These are phyloP conservation scores for Earliella scabrosa DNA, from an alignment of 1,284 basidiomycete genomes.

Conservation along the genomic window DNA sequence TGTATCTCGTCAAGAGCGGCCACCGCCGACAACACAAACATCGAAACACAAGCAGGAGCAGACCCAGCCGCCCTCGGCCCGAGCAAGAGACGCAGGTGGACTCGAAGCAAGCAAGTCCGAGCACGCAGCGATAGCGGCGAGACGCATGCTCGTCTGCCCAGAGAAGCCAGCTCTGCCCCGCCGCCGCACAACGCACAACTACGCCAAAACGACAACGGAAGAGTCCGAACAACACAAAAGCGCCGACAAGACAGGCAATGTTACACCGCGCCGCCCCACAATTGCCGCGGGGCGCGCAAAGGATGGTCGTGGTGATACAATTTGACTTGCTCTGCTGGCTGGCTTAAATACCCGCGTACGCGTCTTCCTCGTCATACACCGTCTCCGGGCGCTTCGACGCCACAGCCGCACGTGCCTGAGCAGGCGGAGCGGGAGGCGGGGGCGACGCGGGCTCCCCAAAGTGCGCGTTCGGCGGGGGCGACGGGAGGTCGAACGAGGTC, in stretches of 20 bases:
- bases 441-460: conserved; percentile 26
- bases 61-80: background rate
- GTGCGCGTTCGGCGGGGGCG: conserved; percentile 30
- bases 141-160: conserved; percentile 28
- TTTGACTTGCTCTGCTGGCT: too few relatives aligned
- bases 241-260: conserved; percentile 5
- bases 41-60: background rate
- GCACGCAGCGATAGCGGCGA: conserved; percentile 19
- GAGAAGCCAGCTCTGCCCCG: conserved; percentile 36
- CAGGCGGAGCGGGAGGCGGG: conserved; percentile 29
- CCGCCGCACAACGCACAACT: conserved; percentile 25
- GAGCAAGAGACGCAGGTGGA: too few relatives aligned
- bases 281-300: too few relatives aligned
- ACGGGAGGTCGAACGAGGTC: conserved; percentile 29
- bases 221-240: conserved; percentile 11
- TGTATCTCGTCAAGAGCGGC: conserved; percentile 20
- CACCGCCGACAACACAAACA: background rate
- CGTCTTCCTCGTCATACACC: conserved; percentile 64
- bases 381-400: conserved; percentile 41
- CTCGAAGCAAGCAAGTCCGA: too few relatives aligned
- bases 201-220: conserved; percentile 9
- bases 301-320: too few relatives aligned
- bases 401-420: conserved; percentile 16
- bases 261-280: conserved; percentile 23
- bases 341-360: conserved; percentile 64